Conservation (phyloP, 306 rosid species). For the Fragaria vesca region DNA sequence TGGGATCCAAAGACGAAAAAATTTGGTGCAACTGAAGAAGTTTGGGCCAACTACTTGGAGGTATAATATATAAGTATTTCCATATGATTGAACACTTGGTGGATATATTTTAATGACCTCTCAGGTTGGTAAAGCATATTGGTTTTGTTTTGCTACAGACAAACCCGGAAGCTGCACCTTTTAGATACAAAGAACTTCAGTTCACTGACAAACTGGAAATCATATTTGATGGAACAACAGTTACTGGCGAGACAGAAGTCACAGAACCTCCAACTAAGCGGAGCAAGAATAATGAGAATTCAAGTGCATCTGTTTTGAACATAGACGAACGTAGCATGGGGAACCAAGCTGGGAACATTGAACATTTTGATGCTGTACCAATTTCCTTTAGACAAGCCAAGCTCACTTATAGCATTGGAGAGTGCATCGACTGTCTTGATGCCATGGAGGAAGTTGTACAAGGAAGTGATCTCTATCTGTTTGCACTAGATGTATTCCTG, state of each 20-base stretch:
- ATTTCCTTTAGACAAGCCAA: conserved; percentile 30
- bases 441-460: conserved; percentile 60
- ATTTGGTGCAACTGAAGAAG: conserved; percentile 56
- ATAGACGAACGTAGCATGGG: conserved; percentile 24
- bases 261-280: conserved; percentile 23
- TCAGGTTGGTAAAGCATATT: conserved; percentile 9
- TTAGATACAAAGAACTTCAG: conserved; percentile 43
- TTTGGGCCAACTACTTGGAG: conserved; percentile 55
- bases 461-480: conserved; percentile 70
- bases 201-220: conserved; percentile 25
- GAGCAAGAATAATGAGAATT: conserved; percentile 14
- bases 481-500: conserved; percentile 69
- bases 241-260: conserved; percentile 31
- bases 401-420: conserved; percentile 58
- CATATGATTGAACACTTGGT: conserved; percentile 7
- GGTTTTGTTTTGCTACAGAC: conserved; percentile 37
- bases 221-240: conserved; percentile 24
- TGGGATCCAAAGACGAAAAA: conserved; percentile 48
- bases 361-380: conserved; percentile 18
- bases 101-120: conserved; percentile 1
- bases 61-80: conserved; percentile 31
- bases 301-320: conserved; percentile 23
- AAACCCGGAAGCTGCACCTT: conserved; percentile 54
- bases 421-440: conserved; percentile 68
- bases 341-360: conserved; percentile 29